Evolutionary conservation across 2,329 filamentous ascomycete species (phyloP).

Genomic region (Colletotrichum euphorbiae): DNA sequence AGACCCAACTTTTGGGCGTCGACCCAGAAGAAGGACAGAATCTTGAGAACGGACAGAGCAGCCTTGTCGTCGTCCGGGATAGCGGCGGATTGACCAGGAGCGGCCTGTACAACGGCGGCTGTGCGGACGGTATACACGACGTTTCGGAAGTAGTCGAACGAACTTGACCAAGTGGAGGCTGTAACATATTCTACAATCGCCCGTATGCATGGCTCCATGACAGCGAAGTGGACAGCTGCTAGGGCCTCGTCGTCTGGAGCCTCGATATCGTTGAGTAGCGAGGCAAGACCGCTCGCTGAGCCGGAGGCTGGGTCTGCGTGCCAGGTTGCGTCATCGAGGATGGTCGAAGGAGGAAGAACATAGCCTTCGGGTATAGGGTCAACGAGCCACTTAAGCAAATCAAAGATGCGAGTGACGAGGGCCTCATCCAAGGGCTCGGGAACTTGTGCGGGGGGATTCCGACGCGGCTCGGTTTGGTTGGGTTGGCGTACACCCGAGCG

Average conservation of each 20-base stretch:
- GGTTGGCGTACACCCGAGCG: constrained; percentile 1
- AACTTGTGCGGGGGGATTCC: constrained; percentile 33
- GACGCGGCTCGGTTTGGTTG: constrained; percentile 41
- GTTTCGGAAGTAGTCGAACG: constrained; percentile 69
- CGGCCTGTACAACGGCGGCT: constrained; percentile 53
- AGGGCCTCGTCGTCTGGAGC: constrained; percentile 49
- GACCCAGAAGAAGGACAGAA: constrained; percentile 74
- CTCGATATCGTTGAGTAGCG: constrained; percentile 44
- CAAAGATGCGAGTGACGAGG: constrained; percentile 66
- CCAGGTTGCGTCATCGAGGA: constrained; percentile 64
- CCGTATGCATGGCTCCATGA: constrained; percentile 67
- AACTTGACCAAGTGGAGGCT: constrained; percentile 71
- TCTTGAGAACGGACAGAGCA: constrained; percentile 66
- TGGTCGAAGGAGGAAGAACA: constrained; percentile 65
- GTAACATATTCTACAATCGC: constrained; percentile 72
- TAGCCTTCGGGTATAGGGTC: constrained; percentile 69
- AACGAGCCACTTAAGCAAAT: constrained; percentile 67
- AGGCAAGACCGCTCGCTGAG: constrained; percentile 29
- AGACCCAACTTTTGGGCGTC: constrained; percentile 70
- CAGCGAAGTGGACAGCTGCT: constrained; percentile 51
- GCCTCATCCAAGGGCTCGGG: constrained; percentile 60
- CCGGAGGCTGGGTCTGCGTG: constrained; percentile 40
- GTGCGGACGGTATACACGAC: constrained; percentile 64
- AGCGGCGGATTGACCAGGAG: constrained; percentile 51
- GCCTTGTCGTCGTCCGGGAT: constrained; percentile 63